Evolutionary conservation across 2,329 filamentous ascomycete genomes (phyloP).

Genomic region (Penicillium sp.): DNA sequence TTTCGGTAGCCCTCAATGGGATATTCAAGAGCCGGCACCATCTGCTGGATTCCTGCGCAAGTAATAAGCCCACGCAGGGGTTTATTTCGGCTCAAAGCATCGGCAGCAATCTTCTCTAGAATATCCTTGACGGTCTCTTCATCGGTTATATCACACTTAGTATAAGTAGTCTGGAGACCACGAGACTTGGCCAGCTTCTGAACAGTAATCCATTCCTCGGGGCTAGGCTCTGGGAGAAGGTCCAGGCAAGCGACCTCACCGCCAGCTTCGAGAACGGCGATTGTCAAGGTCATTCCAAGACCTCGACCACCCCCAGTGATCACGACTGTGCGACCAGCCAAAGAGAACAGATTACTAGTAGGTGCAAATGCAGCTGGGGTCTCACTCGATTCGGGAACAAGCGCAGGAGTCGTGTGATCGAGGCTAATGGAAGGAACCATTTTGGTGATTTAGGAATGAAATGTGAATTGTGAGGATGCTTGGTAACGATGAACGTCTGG

Average conservation of each 20-base stretch:
- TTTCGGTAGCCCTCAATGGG: slow-evolving; percentile 39
- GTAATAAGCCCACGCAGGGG: slow-evolving; percentile 40
- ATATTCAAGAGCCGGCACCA: slow-evolving; percentile 51
- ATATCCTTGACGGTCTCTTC: slow-evolving; percentile 42
- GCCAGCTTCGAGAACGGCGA: slow-evolving; percentile 53
- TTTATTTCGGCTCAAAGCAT: slow-evolving; percentile 21
- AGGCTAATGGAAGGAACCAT: slow-evolving; percentile 29
- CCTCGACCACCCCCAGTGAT: slow-evolving; percentile 57
- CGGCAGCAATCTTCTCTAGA: slow-evolving; percentile 41
- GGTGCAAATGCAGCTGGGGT: slow-evolving; percentile 31
- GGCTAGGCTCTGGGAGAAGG: slow-evolving; percentile 37
- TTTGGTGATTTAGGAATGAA: slow-evolving; percentile 6
- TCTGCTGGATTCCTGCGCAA: slow-evolving; percentile 55
- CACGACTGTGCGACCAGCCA: slow-evolving; percentile 42
- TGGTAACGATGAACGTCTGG: too few species aligned
- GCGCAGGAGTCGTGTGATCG: slow-evolving; percentile 22
- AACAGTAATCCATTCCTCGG: slow-evolving; percentile 47
- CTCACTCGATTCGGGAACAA: slow-evolving; percentile 34
- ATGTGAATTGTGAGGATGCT: not conserved
- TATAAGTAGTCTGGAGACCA: slow-evolving; percentile 43
- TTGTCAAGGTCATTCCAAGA: slow-evolving; percentile 54
- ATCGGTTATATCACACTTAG: slow-evolving; percentile 52
- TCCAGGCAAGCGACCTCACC: slow-evolving; percentile 55
- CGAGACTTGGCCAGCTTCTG: slow-evolving; percentile 45
- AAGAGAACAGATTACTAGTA: slow-evolving; percentile 47